Percentiles rank a stretch among this genome's conserved stretches.
Evolutionary conservation across 768 basidiomycete genomes (phyloP).

Genomic region (Dentipellis sp.): DNA sequence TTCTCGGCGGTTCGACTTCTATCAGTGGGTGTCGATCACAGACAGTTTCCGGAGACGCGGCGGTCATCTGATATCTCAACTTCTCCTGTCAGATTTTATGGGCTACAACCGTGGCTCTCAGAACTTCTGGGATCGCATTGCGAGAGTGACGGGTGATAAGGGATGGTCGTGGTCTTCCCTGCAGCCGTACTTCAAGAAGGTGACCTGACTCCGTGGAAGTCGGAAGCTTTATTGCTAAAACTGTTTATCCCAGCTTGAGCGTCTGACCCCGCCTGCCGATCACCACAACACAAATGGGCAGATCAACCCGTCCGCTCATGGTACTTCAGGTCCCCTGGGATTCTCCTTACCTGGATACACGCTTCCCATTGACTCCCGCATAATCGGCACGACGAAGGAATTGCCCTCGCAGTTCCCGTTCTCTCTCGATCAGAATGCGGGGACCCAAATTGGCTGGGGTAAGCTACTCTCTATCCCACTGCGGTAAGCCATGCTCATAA

Average conservation of each 20-base stretch:
- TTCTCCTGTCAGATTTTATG: constrained; percentile 16
- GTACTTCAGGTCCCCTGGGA: constrained; percentile 13
- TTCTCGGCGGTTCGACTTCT: constrained; percentile 11
- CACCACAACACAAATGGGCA: constrained; percentile 16
- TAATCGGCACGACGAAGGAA: constrained; percentile 8
- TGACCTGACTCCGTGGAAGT: background rate
- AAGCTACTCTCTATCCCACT: background rate
- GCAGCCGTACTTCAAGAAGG: constrained; percentile 4
- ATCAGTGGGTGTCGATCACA: constrained; percentile 8
- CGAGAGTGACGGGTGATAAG: constrained; percentile 16
- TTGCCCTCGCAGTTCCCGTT: constrained; percentile 18
- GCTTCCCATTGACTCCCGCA: background rate
- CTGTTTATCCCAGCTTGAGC: background rate
- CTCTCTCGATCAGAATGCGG: constrained; percentile 16
- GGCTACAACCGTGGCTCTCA: constrained; percentile 19
- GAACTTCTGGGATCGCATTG: constrained; percentile 19
- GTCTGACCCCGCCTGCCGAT: constrained; percentile 1
- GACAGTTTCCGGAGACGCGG: background rate
- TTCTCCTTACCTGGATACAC: constrained; percentile 13
- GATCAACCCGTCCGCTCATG: constrained; percentile 17
- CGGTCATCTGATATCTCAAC: background rate
- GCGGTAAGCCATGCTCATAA: background rate
- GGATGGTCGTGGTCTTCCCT: constrained; percentile 16
- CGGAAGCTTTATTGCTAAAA: background rate
- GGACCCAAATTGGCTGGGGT: constrained; percentile 17